phyloP scores from a whole-genome alignment of 2,329 filamentous ascomycete genomes.

The Fusarium sp. region DNA sequence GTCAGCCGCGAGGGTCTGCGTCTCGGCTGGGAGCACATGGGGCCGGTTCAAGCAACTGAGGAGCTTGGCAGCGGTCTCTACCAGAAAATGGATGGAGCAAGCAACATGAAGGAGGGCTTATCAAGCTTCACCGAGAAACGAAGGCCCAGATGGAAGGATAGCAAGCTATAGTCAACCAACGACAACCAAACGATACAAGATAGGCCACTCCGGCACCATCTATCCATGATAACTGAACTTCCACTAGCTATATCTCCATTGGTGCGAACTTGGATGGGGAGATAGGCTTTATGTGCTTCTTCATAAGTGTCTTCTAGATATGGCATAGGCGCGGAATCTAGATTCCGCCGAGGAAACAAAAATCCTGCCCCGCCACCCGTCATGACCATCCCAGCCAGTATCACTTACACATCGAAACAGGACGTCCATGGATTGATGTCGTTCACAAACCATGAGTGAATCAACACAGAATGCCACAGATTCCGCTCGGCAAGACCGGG shows the following conservation, averaged over 20 bases:
- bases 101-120: slow-evolving; percentile 66
- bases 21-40: slow-evolving; percentile 75
- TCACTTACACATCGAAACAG: neutral
- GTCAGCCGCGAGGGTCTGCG: slow-evolving; percentile 75
- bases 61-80: slow-evolving; percentile 58
- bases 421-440: neutral
- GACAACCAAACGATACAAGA: neutral
- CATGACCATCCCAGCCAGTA: neutral
- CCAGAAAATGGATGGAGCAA: slow-evolving; percentile 68
- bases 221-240: neutral
- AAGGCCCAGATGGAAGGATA: slow-evolving; percentile 71
- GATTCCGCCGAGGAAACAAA: neutral
- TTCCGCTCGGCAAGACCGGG: neutral
- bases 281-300: neutral
- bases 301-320: neutral
- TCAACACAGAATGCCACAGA: neutral
- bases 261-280: neutral
- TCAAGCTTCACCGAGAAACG: slow-evolving; percentile 78
- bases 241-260: neutral
- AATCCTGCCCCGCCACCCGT: neutral
- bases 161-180: slow-evolving; percentile 30
- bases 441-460: neutral
- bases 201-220: neutral
- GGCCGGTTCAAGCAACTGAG: slow-evolving; percentile 66
- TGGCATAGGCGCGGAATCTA: neutral